Percentiles rank a stretch among this genome's conserved stretches.
Evolutionary conservation across 345 rosid species (phyloP).

Genomic region (Dovyalis caffra): DNA sequence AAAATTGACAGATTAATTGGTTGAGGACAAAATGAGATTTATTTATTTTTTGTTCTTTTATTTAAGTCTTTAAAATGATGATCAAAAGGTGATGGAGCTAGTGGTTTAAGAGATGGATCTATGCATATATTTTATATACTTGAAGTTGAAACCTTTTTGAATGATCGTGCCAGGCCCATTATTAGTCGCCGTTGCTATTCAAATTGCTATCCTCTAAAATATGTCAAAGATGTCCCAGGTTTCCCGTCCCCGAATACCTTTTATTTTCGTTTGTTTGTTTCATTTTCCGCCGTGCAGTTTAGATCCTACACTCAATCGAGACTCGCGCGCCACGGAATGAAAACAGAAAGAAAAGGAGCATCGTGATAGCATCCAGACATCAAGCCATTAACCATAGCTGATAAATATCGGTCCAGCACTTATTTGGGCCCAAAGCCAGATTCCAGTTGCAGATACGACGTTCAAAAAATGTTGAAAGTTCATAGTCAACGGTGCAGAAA

Average conservation of each 20-base stretch:
- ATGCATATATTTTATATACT: neutral
- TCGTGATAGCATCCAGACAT: no score
- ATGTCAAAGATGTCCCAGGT: neutral
- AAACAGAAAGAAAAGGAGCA: no score
- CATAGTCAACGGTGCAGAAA: slow-evolving; percentile 4
- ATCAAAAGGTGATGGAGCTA: neutral
- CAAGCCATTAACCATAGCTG: no score
- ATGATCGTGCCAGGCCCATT: neutral
- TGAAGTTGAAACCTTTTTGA: neutral
- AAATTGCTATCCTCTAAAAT: neutral
- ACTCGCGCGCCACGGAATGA: neutral
- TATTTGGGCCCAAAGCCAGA: neutral
- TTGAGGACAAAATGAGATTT: no score
- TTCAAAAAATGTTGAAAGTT: neutral
- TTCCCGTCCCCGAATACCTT: slow-evolving; percentile 7
- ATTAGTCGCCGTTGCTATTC: neutral
- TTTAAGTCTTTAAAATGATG: neutral
- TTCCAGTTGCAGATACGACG: neutral
- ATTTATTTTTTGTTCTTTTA: neutral
- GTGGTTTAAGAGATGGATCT: neutral
- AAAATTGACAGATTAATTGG: no score
- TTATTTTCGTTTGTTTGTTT: neutral
- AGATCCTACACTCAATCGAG: neutral
- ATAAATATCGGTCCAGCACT: no score
- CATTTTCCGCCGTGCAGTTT: no score